These are phyloP conservation scores for Neoarthrinium moseri DNA, from an alignment of 2,329 filamentous ascomycete genomes.

Conservation along the genomic window DNA sequence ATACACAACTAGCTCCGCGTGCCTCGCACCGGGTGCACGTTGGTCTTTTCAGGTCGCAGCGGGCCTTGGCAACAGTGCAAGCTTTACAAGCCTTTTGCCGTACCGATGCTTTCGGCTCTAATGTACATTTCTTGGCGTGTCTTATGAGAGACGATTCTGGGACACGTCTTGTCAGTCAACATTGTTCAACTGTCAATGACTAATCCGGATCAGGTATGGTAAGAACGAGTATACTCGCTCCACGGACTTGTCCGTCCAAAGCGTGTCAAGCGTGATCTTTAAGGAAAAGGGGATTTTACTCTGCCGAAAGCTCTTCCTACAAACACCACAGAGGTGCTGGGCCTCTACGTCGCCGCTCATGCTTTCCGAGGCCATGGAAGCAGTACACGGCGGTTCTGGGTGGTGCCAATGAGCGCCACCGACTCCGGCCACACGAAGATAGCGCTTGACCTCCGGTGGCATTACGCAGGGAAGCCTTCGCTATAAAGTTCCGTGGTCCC, in stretches of 20 bases:
- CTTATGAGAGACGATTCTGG: conserved; percentile 21
- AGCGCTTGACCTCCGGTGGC: neutral
- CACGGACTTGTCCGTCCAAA: too few species aligned
- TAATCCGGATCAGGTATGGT: too few species aligned
- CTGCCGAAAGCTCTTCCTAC: conserved; percentile 20
- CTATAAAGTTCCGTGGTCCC: neutral
- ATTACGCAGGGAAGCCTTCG: neutral
- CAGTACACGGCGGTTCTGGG: neutral
- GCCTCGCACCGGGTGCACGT: conserved; percentile 21
- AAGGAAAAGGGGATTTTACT: conserved; percentile 14
- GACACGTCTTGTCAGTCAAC: neutral
- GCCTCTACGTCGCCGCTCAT: conserved; percentile 4
- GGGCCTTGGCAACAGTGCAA: conserved; percentile 25
- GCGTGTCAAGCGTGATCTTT: too few species aligned
- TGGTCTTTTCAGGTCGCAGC: conserved; percentile 23
- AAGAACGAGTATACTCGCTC: neutral
- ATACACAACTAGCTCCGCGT: conserved; percentile 18
- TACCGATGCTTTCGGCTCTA: conserved; percentile 16
- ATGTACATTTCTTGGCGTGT: conserved; percentile 20
- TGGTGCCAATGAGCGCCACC: neutral
- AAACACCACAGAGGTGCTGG: conserved; percentile 15
- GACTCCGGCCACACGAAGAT: neutral
- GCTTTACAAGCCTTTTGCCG: conserved; percentile 26
- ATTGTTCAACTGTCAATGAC: neutral
- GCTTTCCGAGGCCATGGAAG: conserved; percentile 10